These are phyloP conservation scores for Monilinia fructicola DNA, from an alignment of 2,329 filamentous ascomycete species.

Conservation along the genomic window DNA sequence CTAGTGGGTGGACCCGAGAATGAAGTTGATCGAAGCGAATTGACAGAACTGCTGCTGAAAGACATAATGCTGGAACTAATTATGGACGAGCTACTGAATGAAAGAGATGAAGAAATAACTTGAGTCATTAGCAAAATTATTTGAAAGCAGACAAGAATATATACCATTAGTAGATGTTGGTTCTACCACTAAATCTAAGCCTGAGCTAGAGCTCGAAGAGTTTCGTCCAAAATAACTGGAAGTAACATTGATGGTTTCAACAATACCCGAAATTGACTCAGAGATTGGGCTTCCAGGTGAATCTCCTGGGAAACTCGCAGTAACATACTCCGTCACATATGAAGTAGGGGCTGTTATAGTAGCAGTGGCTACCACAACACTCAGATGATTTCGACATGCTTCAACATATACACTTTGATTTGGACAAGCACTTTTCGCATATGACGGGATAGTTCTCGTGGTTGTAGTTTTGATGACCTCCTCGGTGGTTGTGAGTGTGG, in stretches of 20 bases:
- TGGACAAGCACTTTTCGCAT: slow-evolving; percentile 3
- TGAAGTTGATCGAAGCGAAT: background rate
- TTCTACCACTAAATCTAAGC: background rate
- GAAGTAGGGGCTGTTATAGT: slow-evolving; percentile 12
- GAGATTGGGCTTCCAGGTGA: background rate
- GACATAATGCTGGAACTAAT: background rate
- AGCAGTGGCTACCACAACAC: slow-evolving; percentile 1
- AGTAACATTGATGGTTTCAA: background rate
- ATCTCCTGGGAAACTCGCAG: background rate
- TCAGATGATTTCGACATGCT: slow-evolving; percentile 1
- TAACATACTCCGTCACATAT: slow-evolving; percentile 8
- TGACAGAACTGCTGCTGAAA: background rate
- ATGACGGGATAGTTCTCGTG: background rate
- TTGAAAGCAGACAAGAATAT: background rate
- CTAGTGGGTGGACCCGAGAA: background rate
- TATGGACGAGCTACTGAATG: background rate
- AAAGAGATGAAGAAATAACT: background rate
- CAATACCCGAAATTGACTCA: background rate
- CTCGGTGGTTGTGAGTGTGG: slow-evolving; percentile 9
- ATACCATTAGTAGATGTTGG: background rate
- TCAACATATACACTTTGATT: slow-evolving; percentile 12
- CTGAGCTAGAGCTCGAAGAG: background rate
- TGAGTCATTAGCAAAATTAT: background rate
- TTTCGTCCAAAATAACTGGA: background rate
- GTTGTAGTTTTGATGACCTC: background rate